These are phyloP conservation scores for Dicorynia guianensis DNA, from an alignment of 306 rosid genomes.

Conservation along the genomic window DNA sequence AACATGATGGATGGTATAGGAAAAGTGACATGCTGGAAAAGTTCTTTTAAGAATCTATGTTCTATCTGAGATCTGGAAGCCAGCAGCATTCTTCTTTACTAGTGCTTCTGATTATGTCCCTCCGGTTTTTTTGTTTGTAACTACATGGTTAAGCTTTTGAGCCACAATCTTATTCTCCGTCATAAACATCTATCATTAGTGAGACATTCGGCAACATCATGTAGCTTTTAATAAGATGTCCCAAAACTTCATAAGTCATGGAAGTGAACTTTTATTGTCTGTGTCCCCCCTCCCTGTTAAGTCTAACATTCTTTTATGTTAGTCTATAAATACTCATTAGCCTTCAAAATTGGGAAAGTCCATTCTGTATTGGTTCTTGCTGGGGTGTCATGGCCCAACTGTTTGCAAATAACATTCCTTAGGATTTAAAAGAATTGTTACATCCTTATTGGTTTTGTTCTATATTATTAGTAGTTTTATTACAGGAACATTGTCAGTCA, in stretches of 20 bases:
- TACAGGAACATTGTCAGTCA: slow-evolving; percentile 2
- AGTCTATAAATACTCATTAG: not conserved
- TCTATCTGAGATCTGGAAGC: not conserved
- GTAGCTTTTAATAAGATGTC: too few species aligned
- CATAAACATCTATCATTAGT: not conserved
- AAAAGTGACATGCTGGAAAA: not conserved
- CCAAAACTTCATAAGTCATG: too few species aligned
- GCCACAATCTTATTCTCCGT: not conserved
- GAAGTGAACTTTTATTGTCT: too few species aligned
- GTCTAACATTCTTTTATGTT: too few species aligned
- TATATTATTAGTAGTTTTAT: slow-evolving; percentile 8
- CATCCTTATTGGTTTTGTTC: not conserved
- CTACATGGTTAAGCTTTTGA: slow-evolving; percentile 17
- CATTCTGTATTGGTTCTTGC: slow-evolving; percentile 18
- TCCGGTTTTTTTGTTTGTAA: not conserved
- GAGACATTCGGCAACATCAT: too few species aligned
- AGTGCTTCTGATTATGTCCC: not conserved
- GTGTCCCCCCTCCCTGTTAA: too few species aligned
- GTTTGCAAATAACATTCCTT: not conserved
- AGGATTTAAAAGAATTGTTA: not conserved
- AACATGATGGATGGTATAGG: not conserved
- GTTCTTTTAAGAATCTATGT: not conserved
- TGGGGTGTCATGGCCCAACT: slow-evolving; percentile 22
- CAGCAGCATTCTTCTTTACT: not conserved
- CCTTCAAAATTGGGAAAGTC: not conserved